These are phyloP conservation scores for Sordariomycetes sp. DNA, from an alignment of 2,329 filamentous ascomycete genomes.

Conservation along the genomic window DNA sequence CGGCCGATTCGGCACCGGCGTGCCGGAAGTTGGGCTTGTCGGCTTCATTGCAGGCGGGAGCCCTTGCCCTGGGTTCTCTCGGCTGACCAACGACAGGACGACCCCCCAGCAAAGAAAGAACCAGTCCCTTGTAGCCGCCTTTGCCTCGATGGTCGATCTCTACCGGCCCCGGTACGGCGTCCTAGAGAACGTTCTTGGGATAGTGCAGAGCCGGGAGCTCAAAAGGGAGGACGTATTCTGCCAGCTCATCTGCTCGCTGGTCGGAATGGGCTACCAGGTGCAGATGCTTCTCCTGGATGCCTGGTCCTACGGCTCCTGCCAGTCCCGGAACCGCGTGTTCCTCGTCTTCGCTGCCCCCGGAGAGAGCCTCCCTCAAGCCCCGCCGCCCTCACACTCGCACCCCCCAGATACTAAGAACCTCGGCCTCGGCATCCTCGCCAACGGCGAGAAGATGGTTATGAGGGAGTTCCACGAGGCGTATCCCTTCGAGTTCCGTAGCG, in stretches of 20 bases:
- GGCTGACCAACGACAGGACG: constrained; percentile 45
- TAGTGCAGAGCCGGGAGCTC: constrained; percentile 33
- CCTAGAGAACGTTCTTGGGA: constrained; percentile 65
- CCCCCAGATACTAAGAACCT: constrained; percentile 20
- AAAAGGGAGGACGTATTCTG: constrained; percentile 55
- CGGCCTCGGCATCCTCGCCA: constrained; percentile 47
- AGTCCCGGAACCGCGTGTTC: constrained; percentile 58
- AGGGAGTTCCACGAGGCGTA: constrained; percentile 31
- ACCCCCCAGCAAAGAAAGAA: constrained; percentile 52
- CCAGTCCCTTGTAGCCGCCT: constrained; percentile 67
- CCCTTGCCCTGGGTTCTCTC: constrained; percentile 69
- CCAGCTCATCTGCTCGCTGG: constrained; percentile 61
- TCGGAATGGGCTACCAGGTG: constrained; percentile 68
- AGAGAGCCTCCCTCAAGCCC: constrained; percentile 41
- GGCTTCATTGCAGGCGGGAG: constrained; percentile 63
- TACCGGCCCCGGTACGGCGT: constrained; percentile 66
- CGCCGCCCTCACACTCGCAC: constrained; percentile 53
- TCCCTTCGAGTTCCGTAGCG: constrained; percentile 48
- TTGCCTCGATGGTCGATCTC: constrained; percentile 63
- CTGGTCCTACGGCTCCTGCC: constrained; percentile 56
- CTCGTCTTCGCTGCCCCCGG: constrained; percentile 62
- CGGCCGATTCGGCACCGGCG: constrained; percentile 30
- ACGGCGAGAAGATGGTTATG: constrained; percentile 47
- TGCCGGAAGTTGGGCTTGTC: constrained; percentile 52
- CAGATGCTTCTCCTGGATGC: constrained; percentile 59